Percentiles rank a stretch among this genome's conserved stretches.
Conservation (phyloP, 352 stramenopile species). For the Phytopythium helicoides region DNA sequence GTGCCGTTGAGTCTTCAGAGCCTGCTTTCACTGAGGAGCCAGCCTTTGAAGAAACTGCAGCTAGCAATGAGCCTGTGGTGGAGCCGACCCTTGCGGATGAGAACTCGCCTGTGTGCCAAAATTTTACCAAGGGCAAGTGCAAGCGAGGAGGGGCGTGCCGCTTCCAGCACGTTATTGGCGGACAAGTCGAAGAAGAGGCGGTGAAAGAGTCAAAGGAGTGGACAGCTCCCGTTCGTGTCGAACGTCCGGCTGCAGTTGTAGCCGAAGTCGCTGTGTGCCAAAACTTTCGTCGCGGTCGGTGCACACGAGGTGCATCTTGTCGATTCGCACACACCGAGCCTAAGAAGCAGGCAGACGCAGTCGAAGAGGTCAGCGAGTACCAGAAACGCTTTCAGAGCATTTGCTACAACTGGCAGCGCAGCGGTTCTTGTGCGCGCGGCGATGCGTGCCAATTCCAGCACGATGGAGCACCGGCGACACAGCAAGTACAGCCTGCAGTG, state of each 20-base stretch:
- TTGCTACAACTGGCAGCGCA: slow-evolving; percentile 66
- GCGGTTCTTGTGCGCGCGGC: slow-evolving; percentile 32
- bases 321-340: slow-evolving; percentile 52
- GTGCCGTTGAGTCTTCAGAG: slow-evolving; percentile 1
- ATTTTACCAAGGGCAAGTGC: slow-evolving; percentile 68
- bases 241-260: slow-evolving; percentile 32
- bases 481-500: background rate
- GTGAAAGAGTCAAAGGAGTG: slow-evolving; percentile 4
- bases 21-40: slow-evolving; percentile 7
- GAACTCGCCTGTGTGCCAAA: slow-evolving; percentile 54
- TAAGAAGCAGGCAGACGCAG: slow-evolving; percentile 16
- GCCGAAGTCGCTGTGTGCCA: slow-evolving; percentile 45
- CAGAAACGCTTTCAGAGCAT: slow-evolving; percentile 65
- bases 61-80: slow-evolving; percentile 14
- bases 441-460: slow-evolving; percentile 54
- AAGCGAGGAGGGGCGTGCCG: slow-evolving; percentile 60
- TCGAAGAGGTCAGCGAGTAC: slow-evolving; percentile 59
- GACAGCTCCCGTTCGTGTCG: slow-evolving; percentile 31
- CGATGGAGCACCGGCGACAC: slow-evolving; percentile 7
- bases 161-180: slow-evolving; percentile 43
- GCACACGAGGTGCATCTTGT: slow-evolving; percentile 48
- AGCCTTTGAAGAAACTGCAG: slow-evolving; percentile 5
- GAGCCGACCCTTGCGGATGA: slow-evolving; percentile 39
- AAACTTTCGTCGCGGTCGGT: slow-evolving; percentile 46
- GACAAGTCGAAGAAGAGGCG: slow-evolving; percentile 13